These are phyloP conservation scores for Pelargonium cotyledonis DNA, from an alignment of 441 rosid genomes.

Conservation along the genomic window DNA sequence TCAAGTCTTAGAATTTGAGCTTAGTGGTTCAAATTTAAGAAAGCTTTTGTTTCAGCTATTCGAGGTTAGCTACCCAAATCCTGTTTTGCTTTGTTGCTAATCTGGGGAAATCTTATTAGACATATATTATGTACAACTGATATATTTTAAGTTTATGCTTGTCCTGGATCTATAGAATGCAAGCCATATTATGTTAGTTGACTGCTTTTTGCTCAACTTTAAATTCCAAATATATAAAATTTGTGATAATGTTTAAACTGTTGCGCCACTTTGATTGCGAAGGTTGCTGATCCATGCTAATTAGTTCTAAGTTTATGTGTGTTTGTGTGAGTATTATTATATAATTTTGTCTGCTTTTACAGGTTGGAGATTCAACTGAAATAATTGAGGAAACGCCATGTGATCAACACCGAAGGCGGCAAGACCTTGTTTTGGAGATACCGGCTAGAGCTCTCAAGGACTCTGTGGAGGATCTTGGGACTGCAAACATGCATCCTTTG, in stretches of 20 bases:
- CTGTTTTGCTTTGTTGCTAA: background rate
- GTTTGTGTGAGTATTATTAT: too few species aligned
- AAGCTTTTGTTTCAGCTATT: background rate
- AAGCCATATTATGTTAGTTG: too few species aligned
- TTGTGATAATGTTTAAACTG: too few species aligned
- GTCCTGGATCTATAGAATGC: too few species aligned
- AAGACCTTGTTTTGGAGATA: conserved; percentile 40
- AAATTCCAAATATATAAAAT: too few species aligned
- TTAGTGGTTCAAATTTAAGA: background rate
- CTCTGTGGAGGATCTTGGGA: conserved; percentile 33
- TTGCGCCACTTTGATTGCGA: too few species aligned
- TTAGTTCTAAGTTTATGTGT: too few species aligned
- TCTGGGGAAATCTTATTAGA: background rate
- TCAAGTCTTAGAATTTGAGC: background rate
- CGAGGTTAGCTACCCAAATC: background rate
- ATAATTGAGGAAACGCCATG: conserved; percentile 48
- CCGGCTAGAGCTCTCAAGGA: conserved; percentile 40
- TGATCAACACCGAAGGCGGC: conserved; percentile 25
- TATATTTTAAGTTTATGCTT: background rate
- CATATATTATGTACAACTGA: background rate
- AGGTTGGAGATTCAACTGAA: conserved; percentile 47
- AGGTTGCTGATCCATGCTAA: too few species aligned
- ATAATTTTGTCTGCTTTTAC: conserved; percentile 13
- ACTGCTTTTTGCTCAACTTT: too few species aligned
- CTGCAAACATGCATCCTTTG: conserved; percentile 43